A percentile compares a stretch with the other conserved stretches of the same genome.
Evolutionary conservation across 2,329 filamentous ascomycete species (phyloP).

Genomic region (Aspergillus aculeatus): DNA sequence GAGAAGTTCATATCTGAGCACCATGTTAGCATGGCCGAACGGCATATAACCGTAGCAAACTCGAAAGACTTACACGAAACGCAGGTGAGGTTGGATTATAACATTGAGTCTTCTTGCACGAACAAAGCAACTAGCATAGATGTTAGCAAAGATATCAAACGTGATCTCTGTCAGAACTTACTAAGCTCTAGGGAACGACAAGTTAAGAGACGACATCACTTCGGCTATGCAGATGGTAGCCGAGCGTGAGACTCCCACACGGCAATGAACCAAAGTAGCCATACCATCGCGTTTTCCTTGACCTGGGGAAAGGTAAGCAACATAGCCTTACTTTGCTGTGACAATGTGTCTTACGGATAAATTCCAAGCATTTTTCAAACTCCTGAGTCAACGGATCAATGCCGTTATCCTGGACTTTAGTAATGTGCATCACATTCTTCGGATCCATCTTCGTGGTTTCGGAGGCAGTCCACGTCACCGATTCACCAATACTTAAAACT

Average conservation of each 20-base stretch:
- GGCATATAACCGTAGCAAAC: background rate
- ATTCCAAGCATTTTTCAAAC: conserved; percentile 80
- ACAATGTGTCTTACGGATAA: conserved; percentile 70
- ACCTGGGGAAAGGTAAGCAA: conserved; percentile 53
- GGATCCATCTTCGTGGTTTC: conserved; percentile 70
- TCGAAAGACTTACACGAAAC: conserved; percentile 65
- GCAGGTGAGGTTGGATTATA: conserved; percentile 94
- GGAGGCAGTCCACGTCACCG: conserved; percentile 73
- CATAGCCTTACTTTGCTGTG: no score
- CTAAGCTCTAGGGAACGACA: conserved; percentile 91
- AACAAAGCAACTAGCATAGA: conserved; percentile 70
- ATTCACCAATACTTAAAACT: conserved; percentile 89
- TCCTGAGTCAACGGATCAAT: conserved; percentile 87
- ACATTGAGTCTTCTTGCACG: conserved; percentile 90
- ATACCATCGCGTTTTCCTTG: conserved; percentile 72
- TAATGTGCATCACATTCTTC: conserved; percentile 76
- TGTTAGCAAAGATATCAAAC: conserved; percentile 3
- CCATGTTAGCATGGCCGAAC: conserved; percentile 15
- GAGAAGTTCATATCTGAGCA: conserved; percentile 70
- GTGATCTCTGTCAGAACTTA: conserved; percentile 37
- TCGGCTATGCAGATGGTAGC: conserved; percentile 99
- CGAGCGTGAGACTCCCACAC: conserved; percentile 90
- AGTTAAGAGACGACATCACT: conserved; percentile 77
- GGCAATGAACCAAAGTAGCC: conserved; percentile 91
- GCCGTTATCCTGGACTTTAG: conserved; percentile 92